Percentiles rank a stretch among this genome's conserved stretches.
phyloP scores from a whole-genome alignment of 2,329 filamentous ascomycete species.

The Dactylellina haptotyla region DNA sequence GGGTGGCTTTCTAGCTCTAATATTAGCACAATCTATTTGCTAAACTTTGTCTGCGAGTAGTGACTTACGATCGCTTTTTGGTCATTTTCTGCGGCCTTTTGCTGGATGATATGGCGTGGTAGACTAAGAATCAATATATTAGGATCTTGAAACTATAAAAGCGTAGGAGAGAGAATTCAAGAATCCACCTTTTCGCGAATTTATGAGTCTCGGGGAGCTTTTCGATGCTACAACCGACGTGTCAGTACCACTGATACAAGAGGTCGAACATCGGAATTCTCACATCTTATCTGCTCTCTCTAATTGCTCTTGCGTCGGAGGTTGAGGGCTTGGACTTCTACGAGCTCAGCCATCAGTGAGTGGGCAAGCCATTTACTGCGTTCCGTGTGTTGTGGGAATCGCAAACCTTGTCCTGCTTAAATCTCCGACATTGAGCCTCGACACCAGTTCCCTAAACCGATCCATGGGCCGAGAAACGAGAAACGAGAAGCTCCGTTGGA shows the following conservation, averaged over 20 bases:
- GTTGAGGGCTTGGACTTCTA: slow-evolving; percentile 45
- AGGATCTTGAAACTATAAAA: neutral
- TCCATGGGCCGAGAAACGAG: slow-evolving; percentile 38
- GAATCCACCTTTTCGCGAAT: slow-evolving; percentile 32
- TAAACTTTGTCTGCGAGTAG: neutral
- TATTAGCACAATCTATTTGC: neutral
- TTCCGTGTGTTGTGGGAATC: neutral
- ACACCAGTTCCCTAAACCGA: slow-evolving; percentile 44
- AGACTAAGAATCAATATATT: slow-evolving; percentile 18
- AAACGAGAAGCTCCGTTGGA: too few relatives aligned
- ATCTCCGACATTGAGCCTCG: slow-evolving; percentile 48
- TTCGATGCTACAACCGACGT: slow-evolving; percentile 9
- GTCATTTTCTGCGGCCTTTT: slow-evolving; percentile 32
- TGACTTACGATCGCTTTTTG: slow-evolving; percentile 34
- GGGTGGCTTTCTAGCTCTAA: slow-evolving; percentile 22
- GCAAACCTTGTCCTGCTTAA: slow-evolving; percentile 23
- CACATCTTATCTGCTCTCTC: slow-evolving; percentile 32
- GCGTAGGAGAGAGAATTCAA: neutral
- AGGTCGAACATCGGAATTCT: neutral
- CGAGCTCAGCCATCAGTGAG: neutral
- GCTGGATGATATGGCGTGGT: slow-evolving; percentile 24
- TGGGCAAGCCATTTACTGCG: neutral
- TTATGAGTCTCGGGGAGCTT: slow-evolving; percentile 34
- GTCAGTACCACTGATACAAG: neutral
- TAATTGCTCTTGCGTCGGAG: slow-evolving; percentile 21